phyloP scores from a whole-genome alignment of 306 rosid species.

The Astragalus glycyphyllos region DNA sequence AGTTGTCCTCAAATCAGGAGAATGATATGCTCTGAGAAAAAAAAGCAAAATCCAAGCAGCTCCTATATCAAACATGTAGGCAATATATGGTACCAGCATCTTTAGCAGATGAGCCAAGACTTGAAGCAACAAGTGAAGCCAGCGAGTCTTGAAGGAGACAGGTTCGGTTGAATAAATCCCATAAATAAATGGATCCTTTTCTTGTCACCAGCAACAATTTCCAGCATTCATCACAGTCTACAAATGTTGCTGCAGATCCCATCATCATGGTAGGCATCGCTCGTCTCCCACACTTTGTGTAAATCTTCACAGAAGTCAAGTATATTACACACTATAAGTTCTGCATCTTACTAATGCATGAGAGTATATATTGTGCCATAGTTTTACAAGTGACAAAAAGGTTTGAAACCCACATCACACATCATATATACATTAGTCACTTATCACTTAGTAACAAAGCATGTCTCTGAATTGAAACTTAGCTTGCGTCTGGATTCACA shows the following conservation, averaged over 20 bases:
- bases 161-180: slow-evolving; percentile 81
- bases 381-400: slow-evolving; percentile 12
- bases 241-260: slow-evolving; percentile 93
- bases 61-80: slow-evolving; percentile 34
- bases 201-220: slow-evolving; percentile 88
- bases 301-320: slow-evolving; percentile 60
- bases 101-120: slow-evolving; percentile 63
- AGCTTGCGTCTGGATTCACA: too few relatives aligned
- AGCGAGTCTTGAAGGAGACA: slow-evolving; percentile 86
- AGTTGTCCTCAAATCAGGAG: slow-evolving; percentile 15
- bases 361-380: slow-evolving; percentile 8
- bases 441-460: background rate
- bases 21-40: background rate
- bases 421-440: slow-evolving; percentile 4
- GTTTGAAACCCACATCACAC: background rate
- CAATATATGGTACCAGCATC: slow-evolving; percentile 63
- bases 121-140: slow-evolving; percentile 71
- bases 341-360: slow-evolving; percentile 24
- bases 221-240: slow-evolving; percentile 95
- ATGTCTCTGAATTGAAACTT: background rate
- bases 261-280: slow-evolving; percentile 93
- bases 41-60: slow-evolving; percentile 19
- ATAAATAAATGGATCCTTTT: slow-evolving; percentile 80
- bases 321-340: slow-evolving; percentile 21
- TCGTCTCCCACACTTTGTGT: slow-evolving; percentile 94